Evolutionary conservation across 108 stramenopile species (phyloP), one percentile per base, ranked within the genome.

Genomic region (Cyclotella atomus): DNA sequence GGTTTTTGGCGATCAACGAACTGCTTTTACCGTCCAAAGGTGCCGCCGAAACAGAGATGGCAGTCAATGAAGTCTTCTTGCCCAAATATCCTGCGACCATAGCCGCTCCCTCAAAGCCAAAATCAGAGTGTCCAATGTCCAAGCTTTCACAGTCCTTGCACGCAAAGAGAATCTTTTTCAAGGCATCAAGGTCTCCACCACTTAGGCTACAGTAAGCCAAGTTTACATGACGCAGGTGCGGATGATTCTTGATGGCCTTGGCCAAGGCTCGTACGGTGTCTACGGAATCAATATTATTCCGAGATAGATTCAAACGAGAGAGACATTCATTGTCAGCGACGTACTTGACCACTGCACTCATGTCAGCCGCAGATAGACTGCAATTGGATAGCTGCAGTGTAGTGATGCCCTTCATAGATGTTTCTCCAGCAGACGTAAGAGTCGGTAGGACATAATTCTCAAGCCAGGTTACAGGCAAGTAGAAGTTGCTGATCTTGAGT

Each of bases 201-300:
- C 70, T 57, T 0, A 71, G 59, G 27, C 46, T 62, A 1, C 57
- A 59, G 25, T 50, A 0, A 0, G 71, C 43, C 19, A 71, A 12
- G 28, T 61, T 71, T 27, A 71, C 59, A 47, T 59, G n/a, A 49
- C 29, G 19, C 0, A 71, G 17, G n/a, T 16, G 4, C 0, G 30
- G 49, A 17, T 62, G 59, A 15, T 50, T 60, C 33, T 61, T 71
- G 15, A 71, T 62, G 2, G 71, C 71, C 28, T 59, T 59, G 17
- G 71, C 56, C 21, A 71, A 29, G 27, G 71, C 34, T 27, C 47
- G 45, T 8, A 27, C 24, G 0, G 57, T 29, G 14, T 60, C 71
- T 21, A 47, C 46, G 14, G 21, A 60, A 44, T 59, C 44, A 29
- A 71, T 71, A 9, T 71, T 50, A 38, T 71, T 60, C 19, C 16